A percentile compares a stretch with the other conserved stretches of the same genome.
phyloP scores from a whole-genome alignment of 164 flowering plant species.

The Kingdonia uniflora region DNA sequence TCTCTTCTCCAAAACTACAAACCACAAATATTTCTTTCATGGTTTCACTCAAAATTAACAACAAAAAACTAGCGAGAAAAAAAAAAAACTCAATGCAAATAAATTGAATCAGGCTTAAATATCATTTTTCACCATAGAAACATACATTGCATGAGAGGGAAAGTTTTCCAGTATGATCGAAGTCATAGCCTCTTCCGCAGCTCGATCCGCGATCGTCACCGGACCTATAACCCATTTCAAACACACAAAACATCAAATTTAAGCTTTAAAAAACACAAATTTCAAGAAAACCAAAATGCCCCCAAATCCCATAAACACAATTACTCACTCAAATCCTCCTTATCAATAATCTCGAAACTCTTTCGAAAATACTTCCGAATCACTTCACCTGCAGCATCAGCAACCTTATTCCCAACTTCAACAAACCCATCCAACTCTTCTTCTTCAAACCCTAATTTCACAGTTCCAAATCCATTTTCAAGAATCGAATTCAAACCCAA shows the following conservation, averaged over 20 bases:
- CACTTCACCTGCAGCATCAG: constrained; percentile 89
- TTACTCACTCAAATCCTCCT: constrained; percentile 73
- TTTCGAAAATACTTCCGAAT: constrained; percentile 72
- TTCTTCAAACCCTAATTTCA: constrained; percentile 8
- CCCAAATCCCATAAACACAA: background rate
- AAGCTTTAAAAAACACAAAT: background rate
- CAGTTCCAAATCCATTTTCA: constrained; percentile 9
- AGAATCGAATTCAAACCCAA: constrained; percentile 11
- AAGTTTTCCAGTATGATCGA: constrained; percentile 54
- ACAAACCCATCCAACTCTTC: constrained; percentile 34
- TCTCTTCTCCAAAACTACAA: constrained; percentile 91
- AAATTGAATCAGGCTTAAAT: too few relatives aligned
- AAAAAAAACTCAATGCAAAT: too few relatives aligned
- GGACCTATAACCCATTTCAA: constrained; percentile 88
- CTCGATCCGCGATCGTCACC: constrained; percentile 86
- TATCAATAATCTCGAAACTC: constrained; percentile 71
- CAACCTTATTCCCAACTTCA: constrained; percentile 53
- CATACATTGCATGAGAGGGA: constrained; percentile 94
- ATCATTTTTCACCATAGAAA: background rate
- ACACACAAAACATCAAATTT: background rate
- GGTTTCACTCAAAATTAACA: too few relatives aligned
- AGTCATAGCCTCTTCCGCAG: constrained; percentile 90
- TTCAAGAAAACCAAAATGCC: background rate
- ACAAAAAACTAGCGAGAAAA: too few relatives aligned
- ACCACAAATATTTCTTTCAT: background rate